These are phyloP conservation scores for Forsythia viridissima DNA, from an alignment of 257 asterid species.

Conservation along the genomic window DNA sequence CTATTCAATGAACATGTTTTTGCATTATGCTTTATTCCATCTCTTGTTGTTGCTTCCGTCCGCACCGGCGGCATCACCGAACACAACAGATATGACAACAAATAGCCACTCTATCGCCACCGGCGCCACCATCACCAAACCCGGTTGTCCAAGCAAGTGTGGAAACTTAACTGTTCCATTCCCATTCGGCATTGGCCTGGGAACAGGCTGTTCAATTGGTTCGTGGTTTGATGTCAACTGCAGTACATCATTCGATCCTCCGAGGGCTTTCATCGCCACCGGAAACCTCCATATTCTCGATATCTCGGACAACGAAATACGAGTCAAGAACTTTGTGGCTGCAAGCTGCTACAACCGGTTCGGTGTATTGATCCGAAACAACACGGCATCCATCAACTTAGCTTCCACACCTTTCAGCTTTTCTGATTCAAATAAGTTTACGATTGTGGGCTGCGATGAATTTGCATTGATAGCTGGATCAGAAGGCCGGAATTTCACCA, in stretches of 20 bases:
- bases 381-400: neutral
- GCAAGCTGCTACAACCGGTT: conserved; percentile 26
- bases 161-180: conserved; percentile 51
- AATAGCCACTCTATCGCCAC: conserved; percentile 8
- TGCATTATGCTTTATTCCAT: neutral
- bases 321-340: conserved; percentile 18
- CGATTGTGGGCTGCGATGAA: conserved; percentile 47
- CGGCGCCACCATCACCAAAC: conserved; percentile 24
- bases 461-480: conserved; percentile 19
- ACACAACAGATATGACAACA: neutral
- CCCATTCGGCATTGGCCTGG: conserved; percentile 46
- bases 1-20: neutral
- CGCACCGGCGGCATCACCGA: conserved; percentile 11
- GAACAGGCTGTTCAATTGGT: conserved; percentile 34
- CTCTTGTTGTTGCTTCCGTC: conserved; percentile 17
- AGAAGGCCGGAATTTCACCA: conserved; percentile 32
- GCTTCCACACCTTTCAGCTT: conserved; percentile 18
- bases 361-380: neutral
- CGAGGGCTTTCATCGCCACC: conserved; percentile 18
- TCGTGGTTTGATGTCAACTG: conserved; percentile 41
- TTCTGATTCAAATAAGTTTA: conserved; percentile 36
- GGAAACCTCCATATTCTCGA: conserved; percentile 19
- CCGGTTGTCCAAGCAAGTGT: conserved; percentile 43
- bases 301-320: conserved; percentile 19
- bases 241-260: conserved; percentile 32